Base-by-base conservation (phyloP, 1,139 yeast genomes). In the Debaryomyces fabryi region DNA sequence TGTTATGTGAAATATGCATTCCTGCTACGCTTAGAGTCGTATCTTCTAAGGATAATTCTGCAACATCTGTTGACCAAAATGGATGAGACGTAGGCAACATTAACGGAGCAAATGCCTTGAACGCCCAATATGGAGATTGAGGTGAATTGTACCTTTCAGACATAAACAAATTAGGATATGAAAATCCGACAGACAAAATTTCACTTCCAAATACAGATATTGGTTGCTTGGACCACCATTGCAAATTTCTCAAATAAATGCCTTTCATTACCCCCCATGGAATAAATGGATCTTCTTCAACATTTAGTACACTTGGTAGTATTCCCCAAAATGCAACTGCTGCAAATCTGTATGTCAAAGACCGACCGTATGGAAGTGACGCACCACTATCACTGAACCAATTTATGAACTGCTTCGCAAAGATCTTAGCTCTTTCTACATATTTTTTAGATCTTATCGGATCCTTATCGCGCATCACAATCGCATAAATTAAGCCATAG, bases 111-210 rank as follows among this genome's bases (percentile, higher is more conserved):
- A 62, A 62, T 18, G 56, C 58, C 50, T 64, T 64, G 29, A 62
- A 50, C 2, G 63, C 58, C 68, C 69, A 64, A 44, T 64, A 64
- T 6, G 69, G 69, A 4, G 69, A 64, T 42, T 62, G 62, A 1
- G 67, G 56, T 0, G 68, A 64, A 46, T 64, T 65, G 47, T 65
- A 65, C 4, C 50, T 47, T 45, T 65, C 69, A 9, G 62, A 53
- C 59, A 65, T 58, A 41, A 59, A 55, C 12, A 46, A 49, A 46
- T 65, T 63, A 6, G 69, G 69, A 45, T 65, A 65, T 8, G 56
- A 48, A 46, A 60, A 65, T 2, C 69, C 69, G 6, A 65, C 52
- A 4, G 66, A 50, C 30, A 64, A 50, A 12, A 62, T 30, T 21
- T 60, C 58, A 12, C 55, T 47, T 39, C 58, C 57, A 13, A 51